Evolutionary conservation across 345 rosid genomes (phyloP), one percentile per base, ranked within the genome.

Genomic region (Corymbia maculata): DNA sequence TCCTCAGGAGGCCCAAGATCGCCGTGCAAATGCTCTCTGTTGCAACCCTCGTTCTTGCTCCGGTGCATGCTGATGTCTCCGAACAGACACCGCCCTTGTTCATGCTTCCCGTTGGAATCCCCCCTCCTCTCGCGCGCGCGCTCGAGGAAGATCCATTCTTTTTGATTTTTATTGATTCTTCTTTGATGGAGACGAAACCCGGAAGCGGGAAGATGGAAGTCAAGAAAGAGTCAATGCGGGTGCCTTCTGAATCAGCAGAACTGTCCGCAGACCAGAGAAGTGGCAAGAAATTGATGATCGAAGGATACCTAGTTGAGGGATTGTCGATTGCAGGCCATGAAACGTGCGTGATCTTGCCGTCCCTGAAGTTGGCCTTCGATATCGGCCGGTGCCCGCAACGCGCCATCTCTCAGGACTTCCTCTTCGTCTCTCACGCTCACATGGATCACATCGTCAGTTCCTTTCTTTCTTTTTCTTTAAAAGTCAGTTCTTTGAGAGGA

Each of bases 331-430:
- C 95, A 86, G 99, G 99, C 49, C 99, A 96, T 52, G 98, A 98
- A 89, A 96, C 99, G 36, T 98, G 99, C 94, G 90, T 98, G 85
- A 96, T 98, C 61, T 95, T 98, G 88, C 96, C 99, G 16, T 90
- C 96, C 89, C 96, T 96, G 87, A 91, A 94, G 61, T 57, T 97
- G 91, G 97, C 99, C 85, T 97, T 98, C 89, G 99, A 96, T 87
- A 97, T 96, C 79, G 99, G 99, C 32, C 95, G 97, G 85, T 97
- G 97, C 94, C 99, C 99, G 17, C 97, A 92, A 85, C 98, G 98
- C 51, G 98, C 99, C 13, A 88, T 97, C 90, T 94, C 96, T 89
- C 99, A 97, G 57, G 97, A 98, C 91, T 98, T 97, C 90, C 95
- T 98, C 92, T 93, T 98, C 86, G 95, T 98, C 92, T 96, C 99